Conservation (phyloP, 768 basidiomycete genomes). For the Pleurotus pulmonarius region DNA sequence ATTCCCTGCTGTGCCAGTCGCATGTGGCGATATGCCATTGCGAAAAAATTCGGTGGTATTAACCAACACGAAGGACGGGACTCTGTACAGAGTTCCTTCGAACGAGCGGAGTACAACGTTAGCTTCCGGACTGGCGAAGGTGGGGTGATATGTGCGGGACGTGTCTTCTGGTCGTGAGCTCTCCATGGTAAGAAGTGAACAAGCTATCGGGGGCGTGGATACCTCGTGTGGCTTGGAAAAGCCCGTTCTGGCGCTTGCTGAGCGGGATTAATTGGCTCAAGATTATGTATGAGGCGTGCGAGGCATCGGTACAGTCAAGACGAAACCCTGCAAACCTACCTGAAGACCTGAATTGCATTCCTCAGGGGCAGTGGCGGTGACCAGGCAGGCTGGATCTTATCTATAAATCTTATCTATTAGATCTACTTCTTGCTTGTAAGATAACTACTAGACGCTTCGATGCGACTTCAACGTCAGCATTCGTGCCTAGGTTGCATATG, state of each 20-base stretch:
- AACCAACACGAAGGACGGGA: slow-evolving; percentile 21
- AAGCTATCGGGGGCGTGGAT: background rate
- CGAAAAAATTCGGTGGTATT: slow-evolving; percentile 35
- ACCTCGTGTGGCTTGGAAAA: background rate
- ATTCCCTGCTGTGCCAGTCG: slow-evolving; percentile 1
- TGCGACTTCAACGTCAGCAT: too few relatives aligned
- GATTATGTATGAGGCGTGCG: too few relatives aligned
- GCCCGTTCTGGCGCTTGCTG: background rate
- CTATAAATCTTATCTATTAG: too few relatives aligned
- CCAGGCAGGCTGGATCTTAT: too few relatives aligned
- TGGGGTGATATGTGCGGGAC: slow-evolving; percentile 22
- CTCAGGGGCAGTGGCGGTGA: too few relatives aligned
- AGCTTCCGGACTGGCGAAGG: slow-evolving; percentile 28
- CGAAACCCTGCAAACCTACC: too few relatives aligned
- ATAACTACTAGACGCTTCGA: too few relatives aligned
- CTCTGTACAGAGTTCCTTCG: slow-evolving; percentile 49
- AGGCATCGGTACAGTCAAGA: too few relatives aligned
- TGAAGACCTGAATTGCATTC: too few relatives aligned
- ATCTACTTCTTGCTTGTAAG: too few relatives aligned
- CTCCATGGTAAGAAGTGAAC: background rate
- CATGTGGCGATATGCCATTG: slow-evolving; percentile 19
- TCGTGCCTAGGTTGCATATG: too few relatives aligned
- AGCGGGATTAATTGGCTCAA: background rate
- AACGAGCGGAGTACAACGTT: slow-evolving; percentile 35
- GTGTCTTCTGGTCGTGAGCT: slow-evolving; percentile 6